phyloP scores from a whole-genome alignment of 2,329 filamentous ascomycete species.

The Colletotrichum gigasporum region DNA sequence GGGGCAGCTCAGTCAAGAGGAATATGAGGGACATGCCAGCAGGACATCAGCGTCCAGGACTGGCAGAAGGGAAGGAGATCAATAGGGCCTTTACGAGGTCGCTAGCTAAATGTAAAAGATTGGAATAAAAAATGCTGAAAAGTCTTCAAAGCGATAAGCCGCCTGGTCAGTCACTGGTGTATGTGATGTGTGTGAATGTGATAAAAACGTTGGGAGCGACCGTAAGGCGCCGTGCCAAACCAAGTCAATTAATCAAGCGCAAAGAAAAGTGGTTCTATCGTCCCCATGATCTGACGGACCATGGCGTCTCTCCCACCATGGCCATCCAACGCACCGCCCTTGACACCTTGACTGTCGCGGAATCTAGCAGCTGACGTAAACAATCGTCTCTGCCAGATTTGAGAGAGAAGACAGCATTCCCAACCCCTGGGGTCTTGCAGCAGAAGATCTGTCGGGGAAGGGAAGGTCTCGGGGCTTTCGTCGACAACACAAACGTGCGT shows the following conservation, averaged over 20 bases:
- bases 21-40: neutral
- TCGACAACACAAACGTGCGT: neutral
- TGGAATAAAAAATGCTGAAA: constrained; percentile 7
- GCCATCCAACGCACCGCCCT: constrained; percentile 47
- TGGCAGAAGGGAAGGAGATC: neutral
- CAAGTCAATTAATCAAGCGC: constrained; percentile 15
- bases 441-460: constrained; percentile 4
- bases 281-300: constrained; percentile 43
- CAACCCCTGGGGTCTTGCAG: constrained; percentile 30
- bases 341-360: constrained; percentile 55
- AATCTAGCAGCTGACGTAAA: constrained; percentile 36
- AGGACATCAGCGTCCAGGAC: neutral
- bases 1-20: neutral
- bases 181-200: neutral
- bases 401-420: constrained; percentile 74
- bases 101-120: neutral
- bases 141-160: neutral
- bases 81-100: neutral
- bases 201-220: neutral
- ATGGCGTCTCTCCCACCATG: constrained; percentile 72
- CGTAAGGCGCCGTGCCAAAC: neutral
- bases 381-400: constrained; percentile 44
- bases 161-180: too few relatives aligned
- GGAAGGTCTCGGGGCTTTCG: constrained; percentile 28
- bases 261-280: constrained; percentile 19